These are phyloP conservation scores for Typha latifolia DNA, from an alignment of 176 grass and related monocot genomes.

Conservation along the genomic window DNA sequence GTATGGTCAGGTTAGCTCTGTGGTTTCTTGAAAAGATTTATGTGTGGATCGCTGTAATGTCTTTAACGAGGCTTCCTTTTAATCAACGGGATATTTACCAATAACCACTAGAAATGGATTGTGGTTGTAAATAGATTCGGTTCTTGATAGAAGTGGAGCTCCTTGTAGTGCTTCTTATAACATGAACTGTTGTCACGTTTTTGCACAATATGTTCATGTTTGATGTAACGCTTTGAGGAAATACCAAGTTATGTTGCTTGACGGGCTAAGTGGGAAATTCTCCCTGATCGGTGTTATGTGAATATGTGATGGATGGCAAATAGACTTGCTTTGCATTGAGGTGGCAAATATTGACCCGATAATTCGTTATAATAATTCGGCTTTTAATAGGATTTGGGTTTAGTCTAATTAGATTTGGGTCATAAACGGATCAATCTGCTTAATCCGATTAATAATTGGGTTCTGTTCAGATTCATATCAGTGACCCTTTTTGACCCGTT, in stretches of 20 bases:
- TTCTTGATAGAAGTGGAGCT: neutral
- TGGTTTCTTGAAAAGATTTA: neutral
- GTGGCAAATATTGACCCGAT: too few relatives aligned
- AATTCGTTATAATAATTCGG: too few relatives aligned
- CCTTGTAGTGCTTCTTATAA: neutral
- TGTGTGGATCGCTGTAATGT: neutral
- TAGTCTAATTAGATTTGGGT: too few relatives aligned
- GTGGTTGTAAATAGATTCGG: slow-evolving; percentile 1
- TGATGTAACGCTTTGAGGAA: neutral
- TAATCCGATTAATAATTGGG: too few relatives aligned
- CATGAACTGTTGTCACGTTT: neutral
- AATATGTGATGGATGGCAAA: neutral
- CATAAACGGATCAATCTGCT: too few relatives aligned
- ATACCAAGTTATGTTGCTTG: neutral
- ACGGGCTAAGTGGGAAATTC: neutral
- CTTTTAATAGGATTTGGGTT: too few relatives aligned
- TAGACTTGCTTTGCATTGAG: too few relatives aligned
- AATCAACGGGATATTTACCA: neutral
- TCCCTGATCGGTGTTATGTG: neutral
- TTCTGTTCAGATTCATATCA: too few relatives aligned
- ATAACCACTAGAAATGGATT: neutral
- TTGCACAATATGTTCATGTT: neutral
- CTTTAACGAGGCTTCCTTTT: neutral
- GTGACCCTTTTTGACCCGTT: too few relatives aligned
- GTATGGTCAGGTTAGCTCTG: slow-evolving; percentile 40